Evolutionary conservation across 2,329 filamentous ascomycete genomes (phyloP), one percentile per base, ranked within the genome.

Genomic region (Pestalotiopsis sp.): DNA sequence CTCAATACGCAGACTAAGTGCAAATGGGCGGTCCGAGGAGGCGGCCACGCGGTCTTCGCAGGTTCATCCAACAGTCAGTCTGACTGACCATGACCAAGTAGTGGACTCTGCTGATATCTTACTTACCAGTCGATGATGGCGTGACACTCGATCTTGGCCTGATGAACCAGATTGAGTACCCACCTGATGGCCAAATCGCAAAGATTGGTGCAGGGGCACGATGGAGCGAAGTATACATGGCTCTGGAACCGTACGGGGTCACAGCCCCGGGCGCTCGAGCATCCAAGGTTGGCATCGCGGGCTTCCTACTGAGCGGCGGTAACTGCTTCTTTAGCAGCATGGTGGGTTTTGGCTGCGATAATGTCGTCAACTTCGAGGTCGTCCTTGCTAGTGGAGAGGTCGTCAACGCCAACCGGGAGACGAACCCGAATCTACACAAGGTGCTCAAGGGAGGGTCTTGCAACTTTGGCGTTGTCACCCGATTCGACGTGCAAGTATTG

Each of bases 391-490:
- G 74, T 61, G 83, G 83, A n/a, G 63, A 73, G 4, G 78, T 85
- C 52, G 72, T 83, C 39, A 79, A 80, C 17, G 83, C 80, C 14
- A 82, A 79, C 52, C 73, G 72, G 0, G 69, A 72, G 0, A 68
- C 75, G 3, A 78, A 84, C 69, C 13, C 73, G 0, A 82, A 85
- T 68, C 78, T 86, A 1, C 84, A 76, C 72, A 78, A 77, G 66
- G 83, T 83, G 1, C 75, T 85, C 3, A 81, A 82, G 66, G 84
- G 83, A 14, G 84, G 84, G 49, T 77, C 78, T 23, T 81, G 78
- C 70, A 86, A 85, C 72, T 84, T 83, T 61, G 83, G 81, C 65
- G 75, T 80, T 68, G 74, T 78, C 9, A 77, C 81, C 3, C 70
- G 71, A 14, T 73, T 79, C 66, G 77, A 78, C 45, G 65, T 73